These are phyloP conservation scores for Scedosporium dehoogii DNA, from an alignment of 2,329 filamentous ascomycete genomes.

Conservation along the genomic window DNA sequence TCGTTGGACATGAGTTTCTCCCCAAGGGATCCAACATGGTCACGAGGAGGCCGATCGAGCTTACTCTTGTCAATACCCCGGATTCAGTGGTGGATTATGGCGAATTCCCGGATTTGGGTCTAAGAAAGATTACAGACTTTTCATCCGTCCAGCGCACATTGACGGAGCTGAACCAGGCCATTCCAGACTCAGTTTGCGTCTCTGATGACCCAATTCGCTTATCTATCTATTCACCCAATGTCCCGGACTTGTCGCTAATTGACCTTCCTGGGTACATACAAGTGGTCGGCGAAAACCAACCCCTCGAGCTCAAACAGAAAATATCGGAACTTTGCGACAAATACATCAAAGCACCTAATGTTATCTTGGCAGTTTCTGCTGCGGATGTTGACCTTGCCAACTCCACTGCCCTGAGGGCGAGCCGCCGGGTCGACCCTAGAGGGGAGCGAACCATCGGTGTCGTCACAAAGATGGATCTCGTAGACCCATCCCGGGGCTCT, in stretches of 20 bases:
- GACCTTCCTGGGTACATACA: constrained; percentile 97
- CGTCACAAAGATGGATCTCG: constrained; percentile 98
- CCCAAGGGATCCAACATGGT: constrained; percentile 99
- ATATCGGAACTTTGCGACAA: constrained; percentile 96
- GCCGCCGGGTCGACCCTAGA: constrained; percentile 81
- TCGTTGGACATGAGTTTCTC: constrained; percentile 94
- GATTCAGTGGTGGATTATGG: constrained; percentile 82
- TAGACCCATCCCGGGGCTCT: constrained; percentile 70
- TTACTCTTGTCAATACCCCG: constrained; percentile 92
- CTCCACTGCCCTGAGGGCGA: constrained; percentile 83
- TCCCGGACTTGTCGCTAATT: constrained; percentile 90
- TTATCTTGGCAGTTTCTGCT: constrained; percentile 94
- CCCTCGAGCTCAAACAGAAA: constrained; percentile 84
- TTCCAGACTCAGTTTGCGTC: constrained; percentile 84
- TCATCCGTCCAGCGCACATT: constrained; percentile 83
- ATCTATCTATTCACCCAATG: constrained; percentile 88
- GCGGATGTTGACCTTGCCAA: constrained; percentile 96
- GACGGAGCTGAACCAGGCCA: constrained; percentile 88
- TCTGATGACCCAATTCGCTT: constrained; percentile 95
- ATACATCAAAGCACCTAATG: constrained; percentile 92
- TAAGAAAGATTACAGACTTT: constrained; percentile 89
- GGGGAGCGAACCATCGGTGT: constrained; percentile 96
- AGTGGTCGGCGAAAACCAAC: constrained; percentile 84
- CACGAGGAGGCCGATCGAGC: constrained; percentile 85
- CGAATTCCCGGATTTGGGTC: constrained; percentile 85